These are phyloP conservation scores for Martiniozyma asiatica DNA, from an alignment of 1,139 yeast species.

Conservation along the genomic window DNA sequence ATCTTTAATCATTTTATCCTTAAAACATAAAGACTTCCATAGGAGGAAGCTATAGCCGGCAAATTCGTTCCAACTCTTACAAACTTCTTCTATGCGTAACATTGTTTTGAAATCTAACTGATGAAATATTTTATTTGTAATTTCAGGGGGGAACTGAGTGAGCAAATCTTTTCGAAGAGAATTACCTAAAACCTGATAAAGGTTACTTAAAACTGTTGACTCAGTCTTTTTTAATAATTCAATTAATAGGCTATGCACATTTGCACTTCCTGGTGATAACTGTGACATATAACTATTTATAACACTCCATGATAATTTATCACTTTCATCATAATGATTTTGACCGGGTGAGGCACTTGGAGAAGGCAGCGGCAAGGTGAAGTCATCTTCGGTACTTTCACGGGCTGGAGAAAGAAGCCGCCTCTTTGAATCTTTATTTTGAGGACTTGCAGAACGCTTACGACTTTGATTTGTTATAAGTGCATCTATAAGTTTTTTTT, in stretches of 20 bases:
- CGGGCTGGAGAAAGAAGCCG: conserved; percentile 1
- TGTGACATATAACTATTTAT: not conserved
- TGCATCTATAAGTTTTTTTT: too few relatives aligned
- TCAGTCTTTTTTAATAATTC: conserved; percentile 51
- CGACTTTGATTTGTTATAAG: too few relatives aligned
- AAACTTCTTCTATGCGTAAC: conserved; percentile 52
- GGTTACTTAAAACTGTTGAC: conserved; percentile 56
- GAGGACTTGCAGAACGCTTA: too few relatives aligned
- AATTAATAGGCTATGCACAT: conserved; percentile 28
- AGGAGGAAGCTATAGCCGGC: conserved; percentile 34
- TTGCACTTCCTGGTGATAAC: conserved; percentile 24
- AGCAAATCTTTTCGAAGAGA: conserved; percentile 67
- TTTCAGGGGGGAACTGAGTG: conserved; percentile 60
- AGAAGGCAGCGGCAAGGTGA: conserved; percentile 42
- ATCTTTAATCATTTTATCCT: conserved; percentile 37
- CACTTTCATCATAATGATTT: conserved; percentile 11
- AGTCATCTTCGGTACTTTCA: conserved; percentile 3
- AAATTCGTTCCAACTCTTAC: conserved; percentile 50
- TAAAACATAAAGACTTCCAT: conserved; percentile 46
- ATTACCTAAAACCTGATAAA: conserved; percentile 45
- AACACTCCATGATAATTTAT: conserved; percentile 2
- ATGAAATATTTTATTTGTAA: conserved; percentile 57
- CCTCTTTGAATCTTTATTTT: not conserved
- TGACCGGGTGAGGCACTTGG: conserved; percentile 61
- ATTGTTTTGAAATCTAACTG: conserved; percentile 57